A percentile compares a stretch with the other conserved stretches of the same genome.
These are phyloP conservation scores for Aspergillus sp. DNA, from an alignment of 2,329 filamentous ascomycete species.

Conservation along the genomic window DNA sequence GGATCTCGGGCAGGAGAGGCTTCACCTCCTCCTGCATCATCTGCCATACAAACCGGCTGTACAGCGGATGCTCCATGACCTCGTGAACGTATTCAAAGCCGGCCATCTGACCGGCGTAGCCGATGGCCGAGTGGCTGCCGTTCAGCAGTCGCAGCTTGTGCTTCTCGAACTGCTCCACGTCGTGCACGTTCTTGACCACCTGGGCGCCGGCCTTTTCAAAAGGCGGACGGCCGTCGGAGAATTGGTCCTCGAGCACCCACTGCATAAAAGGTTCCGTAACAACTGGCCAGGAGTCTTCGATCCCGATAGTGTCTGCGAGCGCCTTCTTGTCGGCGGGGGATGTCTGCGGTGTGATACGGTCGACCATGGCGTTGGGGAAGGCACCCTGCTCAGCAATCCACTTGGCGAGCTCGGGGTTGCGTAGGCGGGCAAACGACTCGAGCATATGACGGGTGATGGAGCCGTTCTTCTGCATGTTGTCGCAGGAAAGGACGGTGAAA, in stretches of 20 bases:
- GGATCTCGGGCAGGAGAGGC: constrained; percentile 50
- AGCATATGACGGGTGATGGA: constrained; percentile 54
- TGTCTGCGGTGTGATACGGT: constrained; percentile 55
- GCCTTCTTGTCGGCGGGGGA: constrained; percentile 44
- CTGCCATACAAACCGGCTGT: constrained; percentile 50
- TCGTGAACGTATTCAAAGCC: constrained; percentile 56
- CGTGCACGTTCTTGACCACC: constrained; percentile 51
- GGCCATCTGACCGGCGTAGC: constrained; percentile 51
- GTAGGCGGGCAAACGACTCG: constrained; percentile 48
- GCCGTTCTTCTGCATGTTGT: constrained; percentile 59
- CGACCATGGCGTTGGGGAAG: constrained; percentile 57
- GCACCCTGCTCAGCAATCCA: constrained; percentile 50
- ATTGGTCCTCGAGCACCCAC: constrained; percentile 56
- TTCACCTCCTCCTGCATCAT: constrained; percentile 58
- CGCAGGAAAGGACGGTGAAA: constrained; percentile 55
- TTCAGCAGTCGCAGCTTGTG: constrained; percentile 57
- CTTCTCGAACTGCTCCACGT: constrained; percentile 56
- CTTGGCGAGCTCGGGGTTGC: constrained; percentile 47
- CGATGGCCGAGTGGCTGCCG: constrained; percentile 52
- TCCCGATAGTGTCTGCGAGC: constrained; percentile 45
- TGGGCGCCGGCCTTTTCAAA: constrained; percentile 55
- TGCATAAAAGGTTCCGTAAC: constrained; percentile 57
- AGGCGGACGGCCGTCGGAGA: constrained; percentile 50
- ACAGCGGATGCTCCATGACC: constrained; percentile 50
- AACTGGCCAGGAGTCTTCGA: constrained; percentile 53